Conservation (phyloP, 2,329 filamentous ascomycete species). For the Aspergillus nomiae region DNA sequence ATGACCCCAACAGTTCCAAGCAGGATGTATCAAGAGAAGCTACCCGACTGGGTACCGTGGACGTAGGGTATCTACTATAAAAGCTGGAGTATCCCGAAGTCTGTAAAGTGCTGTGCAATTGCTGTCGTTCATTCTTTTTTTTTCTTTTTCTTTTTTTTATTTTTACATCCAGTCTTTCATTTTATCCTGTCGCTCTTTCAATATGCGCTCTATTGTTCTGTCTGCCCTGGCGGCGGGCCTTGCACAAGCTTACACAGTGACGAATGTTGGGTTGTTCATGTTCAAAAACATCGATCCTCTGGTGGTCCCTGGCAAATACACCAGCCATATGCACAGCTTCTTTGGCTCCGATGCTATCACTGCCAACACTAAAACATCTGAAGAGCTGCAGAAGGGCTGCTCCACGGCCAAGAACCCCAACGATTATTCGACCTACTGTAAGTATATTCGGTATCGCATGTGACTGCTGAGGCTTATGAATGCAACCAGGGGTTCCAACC, state of each 20-base stretch:
- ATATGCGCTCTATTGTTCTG: slow-evolving; percentile 3
- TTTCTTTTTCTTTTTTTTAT: background rate
- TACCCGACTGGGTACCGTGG: background rate
- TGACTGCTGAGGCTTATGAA: background rate
- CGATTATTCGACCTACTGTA: slow-evolving; percentile 20
- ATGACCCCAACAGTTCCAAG: background rate
- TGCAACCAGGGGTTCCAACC: slow-evolving; percentile 16
- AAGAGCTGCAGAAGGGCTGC: slow-evolving; percentile 17
- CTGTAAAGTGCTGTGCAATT: background rate
- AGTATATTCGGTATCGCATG: background rate
- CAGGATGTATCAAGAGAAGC: background rate
- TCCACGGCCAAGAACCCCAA: slow-evolving; percentile 17
- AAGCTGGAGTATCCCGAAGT: background rate
- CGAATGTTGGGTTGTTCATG: slow-evolving; percentile 15
- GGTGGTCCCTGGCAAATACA: slow-evolving; percentile 17
- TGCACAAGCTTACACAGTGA: slow-evolving; percentile 19
- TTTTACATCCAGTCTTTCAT: background rate
- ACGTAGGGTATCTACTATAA: background rate
- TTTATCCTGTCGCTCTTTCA: background rate
- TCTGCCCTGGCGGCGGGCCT: slow-evolving; percentile 15
- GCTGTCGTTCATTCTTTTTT: background rate
- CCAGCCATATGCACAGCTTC: slow-evolving; percentile 22
- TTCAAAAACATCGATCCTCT: slow-evolving; percentile 21
- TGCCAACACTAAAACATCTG: slow-evolving; percentile 16
- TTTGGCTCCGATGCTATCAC: slow-evolving; percentile 20